These are phyloP conservation scores for Catenaria anguillulae DNA, from an alignment of 371 early-diverging fungal genomes.

Conservation along the genomic window DNA sequence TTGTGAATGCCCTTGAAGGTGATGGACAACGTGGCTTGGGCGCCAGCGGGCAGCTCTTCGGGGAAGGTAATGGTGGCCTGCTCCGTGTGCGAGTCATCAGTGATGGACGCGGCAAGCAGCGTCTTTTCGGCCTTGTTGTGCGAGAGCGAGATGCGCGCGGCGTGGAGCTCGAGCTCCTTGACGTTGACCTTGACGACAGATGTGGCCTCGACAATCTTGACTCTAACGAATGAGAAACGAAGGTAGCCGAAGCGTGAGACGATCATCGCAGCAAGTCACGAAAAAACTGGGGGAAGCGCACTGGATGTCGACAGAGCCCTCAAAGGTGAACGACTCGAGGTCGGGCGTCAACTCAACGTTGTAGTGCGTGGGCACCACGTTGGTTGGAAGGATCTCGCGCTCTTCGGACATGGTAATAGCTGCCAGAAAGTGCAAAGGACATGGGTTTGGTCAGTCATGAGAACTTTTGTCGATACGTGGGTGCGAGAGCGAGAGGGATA, in stretches of 20 bases:
- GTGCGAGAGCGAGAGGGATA: too few relatives aligned
- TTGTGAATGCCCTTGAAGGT: conserved; percentile 54
- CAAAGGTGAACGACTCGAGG: conserved; percentile 44
- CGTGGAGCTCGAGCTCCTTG: conserved; percentile 25
- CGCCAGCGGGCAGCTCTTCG: conserved; percentile 30
- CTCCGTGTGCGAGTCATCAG: conserved; percentile 37
- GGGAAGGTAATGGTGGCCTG: conserved; percentile 44
- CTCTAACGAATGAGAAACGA: conserved; percentile 13
- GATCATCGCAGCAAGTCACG: background rate
- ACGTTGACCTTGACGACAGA: conserved; percentile 42
- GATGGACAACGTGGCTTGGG: conserved; percentile 38
- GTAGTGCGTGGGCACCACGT: conserved; percentile 60
- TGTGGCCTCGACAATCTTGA: conserved; percentile 37
- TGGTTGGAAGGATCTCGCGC: conserved; percentile 50
- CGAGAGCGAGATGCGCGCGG: conserved; percentile 15
- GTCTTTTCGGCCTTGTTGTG: background rate
- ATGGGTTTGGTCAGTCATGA: too few relatives aligned
- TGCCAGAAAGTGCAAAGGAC: too few relatives aligned
- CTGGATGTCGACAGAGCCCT: conserved; percentile 44
- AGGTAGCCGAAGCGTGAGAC: conserved; percentile 5
- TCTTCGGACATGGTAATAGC: background rate
- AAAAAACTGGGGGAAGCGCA: too few relatives aligned
- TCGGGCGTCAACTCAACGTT: conserved; percentile 50
- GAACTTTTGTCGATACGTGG: too few relatives aligned
- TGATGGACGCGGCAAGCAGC: conserved; percentile 25